Percentiles rank a stretch among this genome's conserved stretches.
These are phyloP conservation scores for Tulasnella sp. DNA, from an alignment of 768 basidiomycete species.

Conservation along the genomic window DNA sequence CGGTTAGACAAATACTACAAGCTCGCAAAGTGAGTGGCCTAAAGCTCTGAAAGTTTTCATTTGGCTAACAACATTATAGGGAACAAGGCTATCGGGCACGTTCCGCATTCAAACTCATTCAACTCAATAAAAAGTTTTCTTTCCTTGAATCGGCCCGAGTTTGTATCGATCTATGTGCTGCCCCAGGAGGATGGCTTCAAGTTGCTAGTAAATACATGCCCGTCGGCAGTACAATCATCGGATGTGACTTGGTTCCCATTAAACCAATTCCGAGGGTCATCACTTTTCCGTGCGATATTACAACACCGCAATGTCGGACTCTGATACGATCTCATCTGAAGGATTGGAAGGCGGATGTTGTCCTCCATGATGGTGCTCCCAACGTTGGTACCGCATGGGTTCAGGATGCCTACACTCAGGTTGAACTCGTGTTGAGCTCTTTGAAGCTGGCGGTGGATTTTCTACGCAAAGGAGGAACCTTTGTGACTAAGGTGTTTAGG, in stretches of 20 bases:
- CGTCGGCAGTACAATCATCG: conserved; percentile 78
- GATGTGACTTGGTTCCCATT: conserved; percentile 92
- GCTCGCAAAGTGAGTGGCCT: conserved; percentile 58
- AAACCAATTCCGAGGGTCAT: conserved; percentile 87
- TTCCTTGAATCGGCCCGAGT: conserved; percentile 83
- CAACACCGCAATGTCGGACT: conserved; percentile 78
- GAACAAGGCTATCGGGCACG: conserved; percentile 99
- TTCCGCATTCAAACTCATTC: conserved; percentile 98
- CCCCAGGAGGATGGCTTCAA: conserved; percentile 98
- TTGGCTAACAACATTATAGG: conserved; percentile 37
- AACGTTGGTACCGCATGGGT: conserved; percentile 99
- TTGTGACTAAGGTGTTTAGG: conserved; percentile 97
- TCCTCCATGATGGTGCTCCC: conserved; percentile 96
- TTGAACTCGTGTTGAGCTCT: conserved; percentile 90
- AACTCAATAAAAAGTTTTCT: conserved; percentile 94
- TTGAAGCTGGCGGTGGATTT: conserved; percentile 94
- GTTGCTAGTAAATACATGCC: conserved; percentile 98
- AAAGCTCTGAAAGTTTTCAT: conserved; percentile 3
- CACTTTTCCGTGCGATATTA: conserved; percentile 91
- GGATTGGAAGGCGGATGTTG: conserved; percentile 98
- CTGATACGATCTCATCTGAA: conserved; percentile 78
- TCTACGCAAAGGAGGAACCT: conserved; percentile 81
- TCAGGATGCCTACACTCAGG: conserved; percentile 95
- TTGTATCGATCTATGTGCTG: conserved; percentile 95
- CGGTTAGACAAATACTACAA: conserved; percentile 96